Evolutionary conservation across 768 basidiomycete genomes (phyloP), one percentile per base, ranked within the genome.

Genomic region (Lactarius evosmus): DNA sequence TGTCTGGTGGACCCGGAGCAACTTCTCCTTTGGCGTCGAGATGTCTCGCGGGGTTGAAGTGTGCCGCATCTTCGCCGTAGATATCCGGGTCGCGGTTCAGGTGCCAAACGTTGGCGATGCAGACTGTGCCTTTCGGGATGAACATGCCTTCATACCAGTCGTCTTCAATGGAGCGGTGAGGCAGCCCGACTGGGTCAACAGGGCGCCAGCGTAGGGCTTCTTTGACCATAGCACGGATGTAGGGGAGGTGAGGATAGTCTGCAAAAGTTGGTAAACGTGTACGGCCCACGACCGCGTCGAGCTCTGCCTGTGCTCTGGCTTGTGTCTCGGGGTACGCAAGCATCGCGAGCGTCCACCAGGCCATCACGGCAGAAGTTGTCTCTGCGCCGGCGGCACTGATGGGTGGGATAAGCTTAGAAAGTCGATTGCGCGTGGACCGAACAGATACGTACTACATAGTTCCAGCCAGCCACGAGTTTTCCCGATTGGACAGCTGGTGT

Each of bases 111-210:
- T 69, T 69, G 32, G 62, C 61, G n/a, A 69, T 64, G 41, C 61
- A 62, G 22, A 67, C 32, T 11, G 62, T 64, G 14, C 66, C 66
- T 30, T 67, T 66, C 14, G 61, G 61, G 5, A 69, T 69, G 55
- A 69, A 67, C 58, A 63, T 64, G 36, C 66, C 67, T 49, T 69
- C 59, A 32, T 69, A 69, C 56, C 67, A 62, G 44, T 69, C 67
- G 22, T 69, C 67, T 50, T 69, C 62, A 11, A 67, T 67, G 19
- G 66, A 67, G 12, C 65, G 67, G 51, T 67, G 67, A 12, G 66
- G 66, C 16, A 67, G 54, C 40, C 66, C 66, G 8, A 67, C 46
- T 1, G 66, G 66, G 36, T 65, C 66, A 38, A 67, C 63, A 29
- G 66, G 66, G 16, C 66, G 66, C 66, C 66, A 67, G 36, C 66